These are phyloP conservation scores for Yueomyces sp. DNA, from an alignment of 805 yeast genomes.

Conservation along the genomic window DNA sequence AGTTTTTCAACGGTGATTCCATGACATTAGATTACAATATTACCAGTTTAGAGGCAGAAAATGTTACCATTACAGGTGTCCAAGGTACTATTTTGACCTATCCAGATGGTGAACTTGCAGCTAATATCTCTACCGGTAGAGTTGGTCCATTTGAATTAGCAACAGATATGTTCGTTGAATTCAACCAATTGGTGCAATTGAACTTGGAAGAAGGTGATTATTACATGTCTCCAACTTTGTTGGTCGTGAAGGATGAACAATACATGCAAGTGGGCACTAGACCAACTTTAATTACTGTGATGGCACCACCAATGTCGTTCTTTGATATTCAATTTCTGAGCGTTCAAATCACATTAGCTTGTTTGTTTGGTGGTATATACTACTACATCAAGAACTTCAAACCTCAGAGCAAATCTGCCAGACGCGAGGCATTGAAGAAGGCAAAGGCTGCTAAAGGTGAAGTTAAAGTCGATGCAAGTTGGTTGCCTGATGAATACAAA, in stretches of 20 bases:
- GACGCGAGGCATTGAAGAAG: constrained; percentile 1
- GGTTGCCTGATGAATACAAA: constrained; percentile 49
- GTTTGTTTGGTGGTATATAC: constrained; percentile 34
- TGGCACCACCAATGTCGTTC: constrained; percentile 53
- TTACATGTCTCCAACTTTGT: constrained; percentile 46
- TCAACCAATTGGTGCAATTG: constrained; percentile 49
- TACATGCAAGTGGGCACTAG: constrained; percentile 43
- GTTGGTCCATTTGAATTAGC: constrained; percentile 46
- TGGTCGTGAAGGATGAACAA: constrained; percentile 35
- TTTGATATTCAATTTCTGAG: constrained; percentile 62
- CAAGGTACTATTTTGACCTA: constrained; percentile 55
- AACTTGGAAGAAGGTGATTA: constrained; percentile 45
- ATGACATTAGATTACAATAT: constrained; percentile 39
- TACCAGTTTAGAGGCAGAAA: constrained; percentile 37
- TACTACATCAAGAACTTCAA: constrained; percentile 20
- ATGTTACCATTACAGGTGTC: constrained; percentile 46
- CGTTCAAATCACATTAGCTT: constrained; percentile 41
- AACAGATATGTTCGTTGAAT: constrained; percentile 34
- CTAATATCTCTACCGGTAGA: constrained; percentile 52
- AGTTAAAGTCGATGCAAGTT: constrained; percentile 28
- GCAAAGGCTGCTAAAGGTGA: background rate
- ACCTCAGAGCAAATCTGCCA: background rate
- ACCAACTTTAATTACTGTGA: constrained; percentile 43
- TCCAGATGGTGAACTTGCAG: constrained; percentile 33
- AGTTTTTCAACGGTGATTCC: constrained; percentile 39